Conservation (phyloP, 2,329 filamentous ascomycete species). For the Talaromyces sp. region DNA sequence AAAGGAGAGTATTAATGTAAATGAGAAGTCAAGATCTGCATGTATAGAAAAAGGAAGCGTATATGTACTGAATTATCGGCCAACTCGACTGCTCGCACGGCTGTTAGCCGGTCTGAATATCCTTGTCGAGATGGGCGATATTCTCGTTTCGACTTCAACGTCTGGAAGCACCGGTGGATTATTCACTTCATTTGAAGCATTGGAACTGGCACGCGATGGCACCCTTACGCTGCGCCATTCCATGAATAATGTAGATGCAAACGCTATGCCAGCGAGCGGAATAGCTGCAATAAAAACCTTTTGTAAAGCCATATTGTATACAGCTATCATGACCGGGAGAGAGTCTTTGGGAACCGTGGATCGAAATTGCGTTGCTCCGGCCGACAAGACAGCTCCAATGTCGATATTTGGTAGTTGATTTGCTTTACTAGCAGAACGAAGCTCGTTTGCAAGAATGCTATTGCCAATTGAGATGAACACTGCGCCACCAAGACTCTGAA, state of each 20-base stretch:
- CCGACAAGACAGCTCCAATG: slow-evolving; percentile 5
- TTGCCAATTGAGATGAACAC: slow-evolving; percentile 25
- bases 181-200: background rate
- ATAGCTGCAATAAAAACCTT: slow-evolving; percentile 10
- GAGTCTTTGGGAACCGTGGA: slow-evolving; percentile 3
- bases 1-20: background rate
- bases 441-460: slow-evolving; percentile 24
- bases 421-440: slow-evolving; percentile 20
- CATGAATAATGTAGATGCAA: slow-evolving; percentile 7
- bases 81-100: background rate
- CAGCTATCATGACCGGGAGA: slow-evolving; percentile 6
- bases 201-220: background rate
- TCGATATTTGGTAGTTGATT: slow-evolving; percentile 9
- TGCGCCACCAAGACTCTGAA: slow-evolving; percentile 21
- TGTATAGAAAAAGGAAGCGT: background rate
- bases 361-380: slow-evolving; percentile 11
- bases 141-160: slow-evolving; percentile 9
- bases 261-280: slow-evolving; percentile 9
- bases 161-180: slow-evolving; percentile 3
- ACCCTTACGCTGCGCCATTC: slow-evolving; percentile 10
- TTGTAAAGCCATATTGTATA: slow-evolving; percentile 10
- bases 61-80: background rate
- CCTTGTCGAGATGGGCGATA: slow-evolving; percentile 9
- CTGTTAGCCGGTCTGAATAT: background rate
- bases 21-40: background rate